Evolutionary conservation across 176 grass and related monocot genomes (phyloP).

Genomic region (Saccharum spontaneum): DNA sequence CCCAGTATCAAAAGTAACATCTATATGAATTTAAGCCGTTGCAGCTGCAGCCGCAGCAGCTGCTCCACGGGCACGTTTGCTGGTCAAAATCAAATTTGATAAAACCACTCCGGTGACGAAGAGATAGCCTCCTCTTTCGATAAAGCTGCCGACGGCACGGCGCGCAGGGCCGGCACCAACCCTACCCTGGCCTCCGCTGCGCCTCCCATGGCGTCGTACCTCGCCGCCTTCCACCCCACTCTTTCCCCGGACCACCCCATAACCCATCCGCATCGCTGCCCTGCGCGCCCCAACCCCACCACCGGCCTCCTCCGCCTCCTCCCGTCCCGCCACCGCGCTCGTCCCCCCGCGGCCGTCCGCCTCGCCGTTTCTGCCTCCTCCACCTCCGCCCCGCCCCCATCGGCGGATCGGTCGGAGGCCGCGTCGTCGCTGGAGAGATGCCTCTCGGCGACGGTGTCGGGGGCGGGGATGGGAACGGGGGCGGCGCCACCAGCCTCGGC

Average conservation of each 20-base stretch:
- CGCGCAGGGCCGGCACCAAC: conserved; percentile 5
- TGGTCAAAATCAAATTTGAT: too few species aligned
- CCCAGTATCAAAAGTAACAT: too few species aligned
- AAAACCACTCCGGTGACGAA: neutral
- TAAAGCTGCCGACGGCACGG: conserved; percentile 33
- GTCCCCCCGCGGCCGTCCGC: conserved; percentile 9
- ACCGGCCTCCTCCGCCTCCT: conserved; percentile 47
- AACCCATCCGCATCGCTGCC: neutral
- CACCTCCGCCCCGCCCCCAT: conserved; percentile 25
- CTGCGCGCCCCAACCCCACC: conserved; percentile 45
- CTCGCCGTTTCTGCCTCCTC: conserved; percentile 36
- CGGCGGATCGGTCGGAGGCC: conserved; percentile 33
- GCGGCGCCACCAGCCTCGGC: conserved; percentile 32
- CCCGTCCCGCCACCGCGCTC: conserved; percentile 4
- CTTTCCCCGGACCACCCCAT: conserved; percentile 8
- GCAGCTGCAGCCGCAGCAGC: too few species aligned
- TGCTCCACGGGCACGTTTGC: too few species aligned
- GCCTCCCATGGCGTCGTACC: conserved; percentile 45
- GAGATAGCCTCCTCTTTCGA: conserved; percentile 24
- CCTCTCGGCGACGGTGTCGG: conserved; percentile 28
- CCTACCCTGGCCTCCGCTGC: neutral
- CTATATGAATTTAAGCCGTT: too few species aligned
- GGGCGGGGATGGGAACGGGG: neutral
- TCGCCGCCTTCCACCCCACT: conserved; percentile 42
- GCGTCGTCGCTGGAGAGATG: conserved; percentile 51